Conservation (phyloP, 2,329 filamentous ascomycete species). For the Xylariaceae sp. region DNA sequence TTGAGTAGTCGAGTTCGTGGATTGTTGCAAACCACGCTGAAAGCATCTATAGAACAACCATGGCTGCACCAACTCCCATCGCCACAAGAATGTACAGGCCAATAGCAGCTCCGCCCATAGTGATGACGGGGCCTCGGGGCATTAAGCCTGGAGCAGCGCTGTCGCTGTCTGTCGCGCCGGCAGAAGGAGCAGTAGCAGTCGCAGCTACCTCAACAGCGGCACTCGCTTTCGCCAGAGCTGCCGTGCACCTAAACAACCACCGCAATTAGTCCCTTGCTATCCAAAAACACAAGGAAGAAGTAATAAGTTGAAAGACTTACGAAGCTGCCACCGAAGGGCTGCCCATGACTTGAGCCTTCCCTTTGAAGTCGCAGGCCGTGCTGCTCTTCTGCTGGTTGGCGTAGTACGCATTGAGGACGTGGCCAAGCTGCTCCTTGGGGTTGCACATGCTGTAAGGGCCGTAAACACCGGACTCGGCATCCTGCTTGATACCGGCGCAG, state of each 20-base stretch:
- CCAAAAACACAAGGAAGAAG: not conserved
- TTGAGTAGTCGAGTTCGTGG: no score
- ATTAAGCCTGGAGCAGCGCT: slow-evolving; percentile 34
- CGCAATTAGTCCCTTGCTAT: no score
- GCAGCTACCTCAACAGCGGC: slow-evolving; percentile 31
- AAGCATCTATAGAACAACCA: slow-evolving; percentile 47
- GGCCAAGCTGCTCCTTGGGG: slow-evolving; percentile 55
- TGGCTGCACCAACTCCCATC: slow-evolving; percentile 48
- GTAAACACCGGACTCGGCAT: slow-evolving; percentile 53
- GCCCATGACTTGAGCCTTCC: slow-evolving; percentile 44
- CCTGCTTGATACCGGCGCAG: slow-evolving; percentile 54
- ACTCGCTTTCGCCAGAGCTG: slow-evolving; percentile 47
- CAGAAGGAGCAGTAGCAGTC: slow-evolving; percentile 27
- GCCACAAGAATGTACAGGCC: slow-evolving; percentile 51
- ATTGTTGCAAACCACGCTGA: no score
- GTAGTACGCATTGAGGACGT: slow-evolving; percentile 59
- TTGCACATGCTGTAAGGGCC: slow-evolving; percentile 64
- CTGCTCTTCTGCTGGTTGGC: slow-evolving; percentile 42
- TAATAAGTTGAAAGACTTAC: slow-evolving; percentile 16
- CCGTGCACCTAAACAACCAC: slow-evolving; percentile 35
- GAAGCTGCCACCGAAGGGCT: slow-evolving; percentile 18
- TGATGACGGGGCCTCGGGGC: slow-evolving; percentile 34
- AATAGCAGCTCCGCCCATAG: slow-evolving; percentile 45
- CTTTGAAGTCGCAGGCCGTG: slow-evolving; percentile 56
- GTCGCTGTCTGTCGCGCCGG: slow-evolving; percentile 17